Evolutionary conservation across 1,139 yeast genomes (phyloP), one percentile per base, ranked within the genome.

Genomic region (Geotrichum cucujoidarum): DNA sequence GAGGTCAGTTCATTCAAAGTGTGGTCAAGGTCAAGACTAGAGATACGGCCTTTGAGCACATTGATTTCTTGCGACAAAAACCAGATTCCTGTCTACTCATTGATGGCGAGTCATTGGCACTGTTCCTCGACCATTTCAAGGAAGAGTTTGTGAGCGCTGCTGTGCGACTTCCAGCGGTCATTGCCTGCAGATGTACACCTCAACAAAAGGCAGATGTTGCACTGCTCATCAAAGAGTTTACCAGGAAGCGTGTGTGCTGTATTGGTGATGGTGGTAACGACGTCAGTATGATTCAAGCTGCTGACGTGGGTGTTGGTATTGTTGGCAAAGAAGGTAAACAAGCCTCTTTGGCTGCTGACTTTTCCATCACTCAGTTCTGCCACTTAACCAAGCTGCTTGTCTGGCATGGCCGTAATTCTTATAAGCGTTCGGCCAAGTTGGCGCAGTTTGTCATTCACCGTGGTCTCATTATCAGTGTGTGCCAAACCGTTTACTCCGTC

Each of bases 221-320:
- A 0, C 62, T 77, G 20, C 71, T 83, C 55, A 94, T 94, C 55
- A 77, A 90, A 57, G 78, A 78, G 51, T 69, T 78, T 32, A 92
- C 98, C 0, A 86, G 88, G 6, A 88, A 87, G 61, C 72, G 98
- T 47, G 97, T 90, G 2, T 90, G 97, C 58, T 92, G 98, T 64
- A 94, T 94, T 59, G 99, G 99, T 46, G 99, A 94, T 66, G 99
- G 99, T 57, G 99, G 99, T 59, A 94, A 94, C 61, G 99, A 94
- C 67, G 99, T 94, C 32, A 86, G 95, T 60, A 94, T 94, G 99
- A 94, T 94, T 58, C 98, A 92, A 68, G 86, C 95, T 58, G 98
- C 99, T 0, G 96, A 94, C 69, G 96, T 94, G 10, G 99, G 99
- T 50, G 95, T 94, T 35, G 99, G 99, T 48, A 92, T 94, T 58